Evolutionary conservation across 202 grass and related monocot species (phyloP).

Genomic region (Sporobolus alterniflorus): DNA sequence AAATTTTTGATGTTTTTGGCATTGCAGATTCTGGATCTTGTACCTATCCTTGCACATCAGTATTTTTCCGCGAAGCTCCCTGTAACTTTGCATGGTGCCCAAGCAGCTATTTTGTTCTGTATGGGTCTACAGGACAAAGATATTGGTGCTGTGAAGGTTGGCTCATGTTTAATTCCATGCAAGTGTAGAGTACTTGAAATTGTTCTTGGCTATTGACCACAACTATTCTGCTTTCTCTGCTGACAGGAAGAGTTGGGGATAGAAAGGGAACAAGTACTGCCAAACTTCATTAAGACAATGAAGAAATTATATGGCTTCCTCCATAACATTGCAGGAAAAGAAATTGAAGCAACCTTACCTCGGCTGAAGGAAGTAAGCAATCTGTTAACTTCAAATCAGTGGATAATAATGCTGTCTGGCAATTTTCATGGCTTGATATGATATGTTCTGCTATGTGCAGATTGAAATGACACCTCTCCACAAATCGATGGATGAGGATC

Average conservation of each 20-base stretch:
- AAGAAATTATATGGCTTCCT: conserved; percentile 82
- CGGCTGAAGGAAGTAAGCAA: conserved; percentile 81
- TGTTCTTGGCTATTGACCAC: conserved; percentile 7
- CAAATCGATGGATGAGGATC: conserved; percentile 94
- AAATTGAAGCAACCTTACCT: conserved; percentile 82
- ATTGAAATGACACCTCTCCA: conserved; percentile 69
- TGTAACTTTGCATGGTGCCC: conserved; percentile 68
- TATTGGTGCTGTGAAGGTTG: conserved; percentile 69
- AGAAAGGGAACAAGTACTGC: conserved; percentile 93
- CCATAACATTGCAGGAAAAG: conserved; percentile 62
- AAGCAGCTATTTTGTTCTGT: conserved; percentile 87
- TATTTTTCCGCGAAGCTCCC: conserved; percentile 95
- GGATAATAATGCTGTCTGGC: neutral
- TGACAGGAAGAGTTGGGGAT: conserved; percentile 83
- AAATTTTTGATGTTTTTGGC: neutral
- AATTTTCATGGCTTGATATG: conserved; percentile 5
- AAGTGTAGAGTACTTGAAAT: neutral
- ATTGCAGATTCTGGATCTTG: conserved; percentile 93
- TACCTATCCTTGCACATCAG: conserved; percentile 80
- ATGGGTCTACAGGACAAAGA: conserved; percentile 96
- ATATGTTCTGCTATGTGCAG: conserved; percentile 41
- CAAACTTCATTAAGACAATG: conserved; percentile 92
- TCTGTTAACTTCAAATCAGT: neutral
- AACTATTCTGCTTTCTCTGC: conserved; percentile 24
- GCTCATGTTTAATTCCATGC: conserved; percentile 21